Base-by-base conservation (phyloP, 2,329 filamentous ascomycete genomes). In the Sclerotinia minor region DNA sequence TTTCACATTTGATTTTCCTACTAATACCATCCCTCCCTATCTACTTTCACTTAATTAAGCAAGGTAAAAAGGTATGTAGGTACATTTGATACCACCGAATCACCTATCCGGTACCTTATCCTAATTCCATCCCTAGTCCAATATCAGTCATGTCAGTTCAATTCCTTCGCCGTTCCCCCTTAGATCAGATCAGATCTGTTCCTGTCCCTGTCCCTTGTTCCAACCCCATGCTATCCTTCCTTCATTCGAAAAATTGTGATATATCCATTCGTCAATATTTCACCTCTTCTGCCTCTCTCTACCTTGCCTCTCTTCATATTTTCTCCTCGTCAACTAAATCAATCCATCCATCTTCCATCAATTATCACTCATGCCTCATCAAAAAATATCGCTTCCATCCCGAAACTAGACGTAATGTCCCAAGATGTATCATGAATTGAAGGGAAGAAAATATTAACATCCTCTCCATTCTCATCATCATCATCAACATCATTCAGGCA, bases 401-500 rank as follows among this genome's bases (percentile, higher is more conserved):
- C 29, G n/a, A 55, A 49, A 21, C 44, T 13, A 49, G 21, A 47
- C 21, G 24, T 60, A n/a, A 47, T 60, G 58, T 60, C 44, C 19
- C 29, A 35, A 1, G 8, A 49, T 59, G 57, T 59, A 32, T 45
- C 38, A 32, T 7, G 29, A 35, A 55, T 19, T n/a, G 9, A n/a
- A 35, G 29, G 19, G n/a, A 55, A 26, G 17, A 29, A 60, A 45
- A 47, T 15, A 19, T 17, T 35, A 24, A 11, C 44, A 15, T 19
- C 44, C 44, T 35, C 44, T 21, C 44, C 44, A 49, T 49, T 60
- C 41, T 32, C 45, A 19, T 60, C 45, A 24, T 60, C 29, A 19
- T 60, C 26, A 47, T 60, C 41, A 32, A 32, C 57, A 47, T 45
- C 58, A 49, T 35, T 41, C 58, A 60, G 21, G 58, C 58, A 35